phyloP scores from a whole-genome alignment of 2,329 filamentous ascomycete species.

The Cryphonectria radicalis region DNA sequence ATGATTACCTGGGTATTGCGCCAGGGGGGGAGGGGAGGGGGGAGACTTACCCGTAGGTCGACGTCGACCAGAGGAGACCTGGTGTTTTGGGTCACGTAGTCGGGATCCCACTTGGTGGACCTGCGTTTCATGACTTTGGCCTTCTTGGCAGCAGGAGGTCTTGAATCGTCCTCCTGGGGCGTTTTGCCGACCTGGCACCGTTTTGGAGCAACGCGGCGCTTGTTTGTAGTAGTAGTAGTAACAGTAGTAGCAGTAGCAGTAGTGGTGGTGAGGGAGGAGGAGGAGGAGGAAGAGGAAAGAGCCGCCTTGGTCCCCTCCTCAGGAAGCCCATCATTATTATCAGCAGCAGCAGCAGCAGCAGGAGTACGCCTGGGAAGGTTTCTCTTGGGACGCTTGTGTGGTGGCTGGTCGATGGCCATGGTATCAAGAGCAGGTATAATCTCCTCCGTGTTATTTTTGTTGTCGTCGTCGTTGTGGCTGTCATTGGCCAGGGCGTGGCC shows the following conservation, averaged over 20 bases:
- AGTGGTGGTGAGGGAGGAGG: too few relatives aligned
- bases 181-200: not conserved
- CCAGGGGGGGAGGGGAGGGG: conserved; percentile 13
- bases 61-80: conserved; percentile 42
- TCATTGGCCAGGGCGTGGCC: not conserved
- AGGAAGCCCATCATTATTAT: not conserved
- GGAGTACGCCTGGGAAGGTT: not conserved
- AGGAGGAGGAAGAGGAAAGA: not conserved
- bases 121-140: conserved; percentile 29
- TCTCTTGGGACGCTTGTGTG: not conserved
- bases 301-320: conserved; percentile 14
- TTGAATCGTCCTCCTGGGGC: not conserved
- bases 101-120: conserved; percentile 36
- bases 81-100: conserved; percentile 41
- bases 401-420: not conserved
- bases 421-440: not conserved
- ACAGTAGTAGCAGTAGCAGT: too few relatives aligned
- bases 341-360: not conserved
- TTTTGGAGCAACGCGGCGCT: conserved; percentile 18
- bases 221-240: not conserved
- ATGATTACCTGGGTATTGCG: not conserved
- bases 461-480: not conserved
- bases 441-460: not conserved
- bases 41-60: conserved; percentile 41
- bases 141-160: conserved; percentile 33